Base-by-base conservation (phyloP, 2,329 filamentous ascomycete species). In the Davidsoniella virescens region DNA sequence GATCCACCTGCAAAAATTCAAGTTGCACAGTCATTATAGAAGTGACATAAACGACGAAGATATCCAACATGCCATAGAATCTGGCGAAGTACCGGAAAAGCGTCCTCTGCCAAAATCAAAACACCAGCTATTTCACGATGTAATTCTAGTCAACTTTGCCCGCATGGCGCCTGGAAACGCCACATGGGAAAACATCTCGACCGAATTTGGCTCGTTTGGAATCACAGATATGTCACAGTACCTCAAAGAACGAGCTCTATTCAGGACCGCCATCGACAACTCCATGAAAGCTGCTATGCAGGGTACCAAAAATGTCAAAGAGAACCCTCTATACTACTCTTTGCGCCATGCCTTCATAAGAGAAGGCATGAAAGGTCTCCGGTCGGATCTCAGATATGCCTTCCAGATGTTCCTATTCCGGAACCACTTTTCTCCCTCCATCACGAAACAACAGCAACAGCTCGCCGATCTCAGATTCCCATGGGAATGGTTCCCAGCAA, bases 401-500 rank as follows among this genome's bases (percentile, higher is more conserved):
- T 86, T 92, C 60, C 78, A 81, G 57, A 77, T 73, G 37, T 78
- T 80, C 55, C 65, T 83, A 17, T 67, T 79, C 52, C 72, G 74
- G 10, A 61, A 69, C 2, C 68, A 67, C 23, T 78, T 82, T 60
- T 74, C 79, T 1, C 64, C 68, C 17, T 69, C 67, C 3, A 66
- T 81, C 46, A 65, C 75, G 26, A 65, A 70, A 42, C 73, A 73
- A 26, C 84, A 88, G 57, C 67, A 70, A 57, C 71, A 71, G 17
- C 65, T 93, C 12, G 76, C 86, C n/a, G 87, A 95, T 65, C 68
- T 94, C 56, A 77, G 87, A n/a, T 87, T 80, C 63, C 92, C 92
- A 0, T 75, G 81, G 49, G 92, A 98, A 63, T 96, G 90, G 90
- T 96, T 82, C 60, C 87, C 90, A 0, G 79, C 76, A 3, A 92